Evolutionary conservation across 2,329 filamentous ascomycete species (phyloP).

Genomic region (Colletotrichum theobromicola): DNA sequence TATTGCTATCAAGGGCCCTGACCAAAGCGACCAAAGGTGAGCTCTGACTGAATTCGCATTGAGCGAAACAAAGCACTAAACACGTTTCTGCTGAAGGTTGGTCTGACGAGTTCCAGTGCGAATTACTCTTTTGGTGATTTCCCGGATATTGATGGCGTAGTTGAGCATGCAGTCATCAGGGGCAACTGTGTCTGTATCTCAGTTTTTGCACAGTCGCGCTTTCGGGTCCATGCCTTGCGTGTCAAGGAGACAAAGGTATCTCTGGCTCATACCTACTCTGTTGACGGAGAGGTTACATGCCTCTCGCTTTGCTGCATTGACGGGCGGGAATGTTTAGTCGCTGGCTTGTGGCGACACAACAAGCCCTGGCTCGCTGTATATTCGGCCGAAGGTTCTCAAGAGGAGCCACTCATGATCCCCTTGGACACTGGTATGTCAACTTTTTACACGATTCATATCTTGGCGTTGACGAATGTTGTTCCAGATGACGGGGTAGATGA

Average conservation of each 20-base stretch:
- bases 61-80: background rate
- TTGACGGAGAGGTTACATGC: constrained; percentile 55
- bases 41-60: background rate
- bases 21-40: constrained; percentile 40
- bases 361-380: constrained; percentile 38
- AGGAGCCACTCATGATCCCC: constrained; percentile 18
- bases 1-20: constrained; percentile 41
- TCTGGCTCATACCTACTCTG: constrained; percentile 33
- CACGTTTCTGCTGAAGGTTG: background rate
- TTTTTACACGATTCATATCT: background rate
- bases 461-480: background rate
- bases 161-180: constrained; percentile 48
- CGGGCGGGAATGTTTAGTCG: constrained; percentile 32
- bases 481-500: background rate
- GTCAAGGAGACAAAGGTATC: constrained; percentile 38
- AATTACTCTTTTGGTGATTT: constrained; percentile 14
- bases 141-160: constrained; percentile 24
- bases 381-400: constrained; percentile 7
- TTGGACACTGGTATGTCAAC: constrained; percentile 26
- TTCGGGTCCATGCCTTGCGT: constrained; percentile 43
- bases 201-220: constrained; percentile 38
- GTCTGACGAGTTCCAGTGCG: background rate
- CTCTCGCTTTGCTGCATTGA: constrained; percentile 38
- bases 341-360: constrained; percentile 37
- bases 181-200: constrained; percentile 47